Base-by-base conservation (phyloP, 139 green algal species). In the Mesotaenium endlicherianum region DNA sequence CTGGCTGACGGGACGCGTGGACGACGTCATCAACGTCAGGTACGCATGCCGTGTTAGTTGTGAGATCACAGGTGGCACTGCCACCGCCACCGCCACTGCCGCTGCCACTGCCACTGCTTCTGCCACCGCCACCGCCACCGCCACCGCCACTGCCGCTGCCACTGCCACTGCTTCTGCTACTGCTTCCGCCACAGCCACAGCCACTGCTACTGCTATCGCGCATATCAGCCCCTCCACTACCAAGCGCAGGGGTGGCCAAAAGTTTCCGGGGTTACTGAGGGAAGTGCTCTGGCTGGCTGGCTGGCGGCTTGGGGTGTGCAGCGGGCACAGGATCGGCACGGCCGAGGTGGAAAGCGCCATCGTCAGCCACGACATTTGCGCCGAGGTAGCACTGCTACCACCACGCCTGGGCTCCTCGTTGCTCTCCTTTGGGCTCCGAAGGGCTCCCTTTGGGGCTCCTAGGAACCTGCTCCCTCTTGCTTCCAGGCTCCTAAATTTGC, bases 21-120 rank as follows among this genome's bases (percentile, higher is more conserved):
- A 99, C 80, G 96, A 99, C 84, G 96, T 99, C 26, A 95, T 96
- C 82, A 97, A 97, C 70, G 94, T 98, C 17, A 92, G 80, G 80
- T 86, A 68, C 11, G 77, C 2, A 40, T 64, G 20, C 20, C 43
- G 60, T n/a, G 41, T 36, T 72, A 72, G 60, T 64, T 64, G 20
- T 34, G 50, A 64, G 50, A 64, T 20, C 50, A n/a, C 20, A 64
- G 50, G 26, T 34, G 50, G 26, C 50, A 64, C 50, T 64, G 26
- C 50, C 26, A 34, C 20, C 20, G 20, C 50, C 26, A 64, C 50
- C 26, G 26, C 50, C 50, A 20, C 50, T 64, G 20, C 50, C 26
- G 26, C 50, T 64, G 20, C 26, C 50, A 34, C 50, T 64, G 20
- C 26, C 50, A 34, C 50, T 64, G 20, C 26, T 26, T 64, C 26